Evolutionary conservation across 768 basidiomycete species (phyloP).

Genomic region (Collybiopsis luxurians): DNA sequence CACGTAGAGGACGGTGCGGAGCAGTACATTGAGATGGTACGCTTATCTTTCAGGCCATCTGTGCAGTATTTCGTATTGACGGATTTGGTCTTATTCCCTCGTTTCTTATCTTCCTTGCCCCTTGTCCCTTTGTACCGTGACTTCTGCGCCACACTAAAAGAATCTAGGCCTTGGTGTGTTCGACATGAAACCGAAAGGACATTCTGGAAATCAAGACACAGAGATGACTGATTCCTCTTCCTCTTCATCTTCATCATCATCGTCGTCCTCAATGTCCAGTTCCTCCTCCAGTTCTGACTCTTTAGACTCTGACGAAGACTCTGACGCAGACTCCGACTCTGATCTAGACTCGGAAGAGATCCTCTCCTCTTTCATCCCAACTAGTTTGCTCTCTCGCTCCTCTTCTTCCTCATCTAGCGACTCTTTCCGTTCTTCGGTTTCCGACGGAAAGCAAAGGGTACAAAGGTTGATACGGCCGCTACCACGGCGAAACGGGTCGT

Average conservation of each 20-base stretch:
- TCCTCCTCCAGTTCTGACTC: background rate
- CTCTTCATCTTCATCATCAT: background rate
- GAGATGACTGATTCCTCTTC: slow-evolving; percentile 3
- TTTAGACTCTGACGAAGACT: background rate
- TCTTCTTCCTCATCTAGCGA: background rate
- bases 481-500: background rate
- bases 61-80: background rate
- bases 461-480: slow-evolving; percentile 3
- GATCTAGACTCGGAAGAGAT: slow-evolving; percentile 8
- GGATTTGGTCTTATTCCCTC: background rate
- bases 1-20: slow-evolving; percentile 46
- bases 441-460: background rate
- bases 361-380: slow-evolving; percentile 5
- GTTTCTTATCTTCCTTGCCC: background rate
- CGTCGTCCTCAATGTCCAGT: background rate
- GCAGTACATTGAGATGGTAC: slow-evolving; percentile 67
- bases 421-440: background rate
- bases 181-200: background rate
- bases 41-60: slow-evolving; percentile 8
- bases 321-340: slow-evolving; percentile 1
- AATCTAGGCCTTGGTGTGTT: slow-evolving; percentile 8
- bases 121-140: background rate
- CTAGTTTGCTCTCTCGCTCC: background rate
- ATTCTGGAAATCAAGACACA: background rate
- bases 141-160: background rate